phyloP scores from a whole-genome alignment of 2,329 filamentous ascomycete genomes.

The Aspergillus awamori region DNA sequence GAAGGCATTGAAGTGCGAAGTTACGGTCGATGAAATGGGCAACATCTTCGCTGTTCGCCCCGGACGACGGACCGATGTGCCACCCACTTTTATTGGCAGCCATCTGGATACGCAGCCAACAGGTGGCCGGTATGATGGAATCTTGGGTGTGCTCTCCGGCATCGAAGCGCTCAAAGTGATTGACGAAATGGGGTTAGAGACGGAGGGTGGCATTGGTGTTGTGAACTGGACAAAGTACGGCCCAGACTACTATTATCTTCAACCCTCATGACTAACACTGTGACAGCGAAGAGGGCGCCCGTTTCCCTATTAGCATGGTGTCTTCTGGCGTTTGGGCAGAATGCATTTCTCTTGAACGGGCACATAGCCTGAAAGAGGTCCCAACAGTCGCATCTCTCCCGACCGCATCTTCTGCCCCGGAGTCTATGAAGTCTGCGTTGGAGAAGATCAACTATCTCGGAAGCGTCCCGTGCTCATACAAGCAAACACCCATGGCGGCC shows the following conservation, averaged over 20 bases:
- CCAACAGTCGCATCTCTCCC: slow-evolving; percentile 48
- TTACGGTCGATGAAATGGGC: slow-evolving; percentile 74
- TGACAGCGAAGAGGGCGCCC: slow-evolving; percentile 73
- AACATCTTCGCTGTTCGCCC: slow-evolving; percentile 76
- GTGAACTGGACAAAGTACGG: slow-evolving; percentile 59
- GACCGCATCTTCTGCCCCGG: slow-evolving; percentile 55
- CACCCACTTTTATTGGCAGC: slow-evolving; percentile 70
- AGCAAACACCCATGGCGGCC: slow-evolving; percentile 67
- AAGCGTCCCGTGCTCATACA: slow-evolving; percentile 57
- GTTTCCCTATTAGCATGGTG: slow-evolving; percentile 75
- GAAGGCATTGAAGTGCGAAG: slow-evolving; percentile 64
- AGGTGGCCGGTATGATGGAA: slow-evolving; percentile 58
- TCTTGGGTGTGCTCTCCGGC: slow-evolving; percentile 72
- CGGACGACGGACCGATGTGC: slow-evolving; percentile 59
- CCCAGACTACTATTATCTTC: background rate
- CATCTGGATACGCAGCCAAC: slow-evolving; percentile 68
- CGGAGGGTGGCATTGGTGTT: slow-evolving; percentile 71
- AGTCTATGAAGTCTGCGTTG: slow-evolving; percentile 69
- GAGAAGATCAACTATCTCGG: slow-evolving; percentile 73
- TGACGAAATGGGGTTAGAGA: slow-evolving; percentile 68
- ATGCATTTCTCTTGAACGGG: slow-evolving; percentile 63
- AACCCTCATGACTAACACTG: slow-evolving; percentile 17
- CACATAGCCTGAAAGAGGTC: slow-evolving; percentile 66
- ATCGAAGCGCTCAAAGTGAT: slow-evolving; percentile 72
- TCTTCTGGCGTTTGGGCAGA: slow-evolving; percentile 77